These are phyloP conservation scores for Solanum medicagineum DNA, from an alignment of 257 asterid genomes.

Conservation along the genomic window DNA sequence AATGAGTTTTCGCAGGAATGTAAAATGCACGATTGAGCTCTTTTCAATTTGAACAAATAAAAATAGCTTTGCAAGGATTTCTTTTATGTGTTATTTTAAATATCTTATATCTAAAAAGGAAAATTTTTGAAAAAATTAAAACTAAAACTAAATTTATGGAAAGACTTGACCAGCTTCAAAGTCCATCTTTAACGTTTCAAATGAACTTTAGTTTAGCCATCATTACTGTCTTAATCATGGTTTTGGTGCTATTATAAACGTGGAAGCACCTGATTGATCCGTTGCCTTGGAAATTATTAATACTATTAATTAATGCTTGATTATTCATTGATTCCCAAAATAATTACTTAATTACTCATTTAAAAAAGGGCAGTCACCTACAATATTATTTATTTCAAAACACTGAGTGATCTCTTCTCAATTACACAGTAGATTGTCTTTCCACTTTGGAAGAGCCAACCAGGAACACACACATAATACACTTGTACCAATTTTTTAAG, in stretches of 20 bases:
- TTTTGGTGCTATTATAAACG: not conserved
- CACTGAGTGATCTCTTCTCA: not conserved
- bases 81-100: too few species aligned
- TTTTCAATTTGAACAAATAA: too few species aligned
- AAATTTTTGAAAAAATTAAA: too few species aligned
- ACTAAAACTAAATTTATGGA: not conserved
- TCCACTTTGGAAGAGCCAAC: not conserved
- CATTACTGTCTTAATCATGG: not conserved
- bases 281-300: not conserved
- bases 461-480: not conserved
- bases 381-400: not conserved
- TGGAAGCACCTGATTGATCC: not conserved
- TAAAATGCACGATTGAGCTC: too few species aligned
- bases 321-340: not conserved
- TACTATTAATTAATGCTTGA: not conserved
- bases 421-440: not conserved
- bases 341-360: not conserved
- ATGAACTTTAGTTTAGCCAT: not conserved
- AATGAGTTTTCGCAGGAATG: too few species aligned
- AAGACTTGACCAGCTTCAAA: not conserved
- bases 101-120: too few species aligned
- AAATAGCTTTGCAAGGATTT: too few species aligned
- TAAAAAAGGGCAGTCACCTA: not conserved
- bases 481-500: not conserved
- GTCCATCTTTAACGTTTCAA: not conserved